Percentiles rank a stretch among this genome's conserved stretches.
Evolutionary conservation across 2,329 filamentous ascomycete genomes (phyloP).

Genomic region (Paracoccidioides lutzii): DNA sequence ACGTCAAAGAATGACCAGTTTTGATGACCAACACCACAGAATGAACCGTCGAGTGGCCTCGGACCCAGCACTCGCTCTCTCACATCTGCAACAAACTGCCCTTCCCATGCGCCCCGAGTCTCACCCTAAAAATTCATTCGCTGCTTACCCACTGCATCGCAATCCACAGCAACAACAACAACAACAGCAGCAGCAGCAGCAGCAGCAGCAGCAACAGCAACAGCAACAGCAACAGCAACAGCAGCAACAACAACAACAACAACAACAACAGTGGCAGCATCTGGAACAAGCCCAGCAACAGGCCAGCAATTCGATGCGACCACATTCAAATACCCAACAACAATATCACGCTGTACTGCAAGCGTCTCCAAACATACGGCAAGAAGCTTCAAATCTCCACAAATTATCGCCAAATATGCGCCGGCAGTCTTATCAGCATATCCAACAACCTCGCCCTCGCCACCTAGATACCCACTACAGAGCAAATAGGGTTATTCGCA

Average conservation of each 20-base stretch:
- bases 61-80: neutral
- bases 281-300: neutral
- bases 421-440: neutral
- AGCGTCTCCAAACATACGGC: neutral
- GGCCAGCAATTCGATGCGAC: neutral
- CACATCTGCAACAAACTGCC: neutral
- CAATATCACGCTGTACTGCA: neutral
- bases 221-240: no score
- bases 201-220: no score
- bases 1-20: neutral
- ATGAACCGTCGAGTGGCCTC: neutral
- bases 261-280: no score
- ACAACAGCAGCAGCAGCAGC: neutral
- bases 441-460: neutral
- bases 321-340: neutral
- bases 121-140: neutral
- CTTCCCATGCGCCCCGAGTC: neutral
- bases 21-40: neutral
- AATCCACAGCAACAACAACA: neutral
- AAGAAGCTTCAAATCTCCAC: neutral
- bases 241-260: no score
- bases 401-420: neutral
- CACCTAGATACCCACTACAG: neutral
- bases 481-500: neutral
- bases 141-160: neutral